A percentile compares a stretch with the other conserved stretches of the same genome.
phyloP scores from a whole-genome alignment of 177 flowering plant genomes.

The Vitis hybrid region DNA sequence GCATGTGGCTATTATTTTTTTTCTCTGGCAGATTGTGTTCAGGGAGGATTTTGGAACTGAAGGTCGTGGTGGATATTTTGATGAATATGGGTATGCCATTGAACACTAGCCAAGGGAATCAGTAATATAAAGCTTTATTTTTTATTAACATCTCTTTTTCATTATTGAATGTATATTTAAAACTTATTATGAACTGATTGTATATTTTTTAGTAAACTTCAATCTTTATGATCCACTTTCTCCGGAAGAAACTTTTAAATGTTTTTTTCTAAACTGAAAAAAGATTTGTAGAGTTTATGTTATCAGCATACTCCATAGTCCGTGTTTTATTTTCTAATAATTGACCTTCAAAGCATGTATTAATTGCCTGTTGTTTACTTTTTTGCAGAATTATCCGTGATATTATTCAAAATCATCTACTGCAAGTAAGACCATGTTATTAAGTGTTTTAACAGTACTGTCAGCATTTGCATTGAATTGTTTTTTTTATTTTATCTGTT shows the following conservation, averaged over 20 bases:
- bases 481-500: background rate
- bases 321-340: background rate
- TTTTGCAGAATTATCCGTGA: slow-evolving; percentile 91
- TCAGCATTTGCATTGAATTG: background rate
- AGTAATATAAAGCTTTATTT: background rate
- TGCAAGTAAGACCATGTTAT: slow-evolving; percentile 59
- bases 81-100: slow-evolving; percentile 85
- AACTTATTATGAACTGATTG: no score
- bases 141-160: background rate
- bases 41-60: slow-evolving; percentile 99
- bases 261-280: no score
- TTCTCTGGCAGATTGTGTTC: slow-evolving; percentile 78
- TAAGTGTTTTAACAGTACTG: background rate
- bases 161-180: no score
- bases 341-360: slow-evolving; percentile 4
- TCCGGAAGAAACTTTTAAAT: no score
- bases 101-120: background rate
- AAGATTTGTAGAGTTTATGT: no score
- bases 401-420: slow-evolving; percentile 89
- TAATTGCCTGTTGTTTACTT: slow-evolving; percentile 1
- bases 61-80: slow-evolving; percentile 99
- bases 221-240: no score
- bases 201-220: no score
- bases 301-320: background rate
- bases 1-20: slow-evolving; percentile 3